These are phyloP conservation scores for Ceratobasidium sp. DNA, from an alignment of 1,284 basidiomycete species.

Conservation along the genomic window DNA sequence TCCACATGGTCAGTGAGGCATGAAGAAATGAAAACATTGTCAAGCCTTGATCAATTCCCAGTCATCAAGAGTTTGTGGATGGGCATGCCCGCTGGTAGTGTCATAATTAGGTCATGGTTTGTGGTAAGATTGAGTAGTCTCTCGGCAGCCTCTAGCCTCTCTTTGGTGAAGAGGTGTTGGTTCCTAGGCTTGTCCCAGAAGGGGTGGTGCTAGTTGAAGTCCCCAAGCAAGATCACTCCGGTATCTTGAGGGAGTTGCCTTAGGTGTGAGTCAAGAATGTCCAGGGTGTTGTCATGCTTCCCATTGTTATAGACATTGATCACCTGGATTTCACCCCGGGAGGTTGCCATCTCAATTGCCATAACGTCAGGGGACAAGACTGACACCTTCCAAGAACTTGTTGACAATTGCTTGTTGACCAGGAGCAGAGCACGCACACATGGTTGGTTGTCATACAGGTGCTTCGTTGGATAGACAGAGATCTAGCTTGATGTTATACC, in stretches of 20 bases:
- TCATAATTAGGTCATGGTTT: not conserved
- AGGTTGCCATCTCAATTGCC: not conserved
- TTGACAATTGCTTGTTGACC: constrained; percentile 13
- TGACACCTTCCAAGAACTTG: constrained; percentile 7
- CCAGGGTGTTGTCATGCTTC: not conserved
- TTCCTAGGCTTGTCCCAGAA: constrained; percentile 34
- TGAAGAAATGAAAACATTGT: constrained; percentile 9
- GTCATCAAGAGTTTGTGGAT: not conserved
- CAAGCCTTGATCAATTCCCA: constrained; percentile 5
- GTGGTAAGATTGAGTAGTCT: not conserved
- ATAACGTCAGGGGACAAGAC: constrained; percentile 10
- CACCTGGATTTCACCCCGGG: not conserved
- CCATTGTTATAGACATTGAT: constrained; percentile 31
- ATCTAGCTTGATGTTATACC: not conserved
- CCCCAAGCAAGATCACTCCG: constrained; percentile 13
- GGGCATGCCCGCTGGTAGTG: not conserved
- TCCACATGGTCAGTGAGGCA: not conserved
- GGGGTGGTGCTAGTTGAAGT: constrained; percentile 34
- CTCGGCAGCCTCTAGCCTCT: not conserved
- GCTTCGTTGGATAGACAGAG: constrained; percentile 12
- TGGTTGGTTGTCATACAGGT: not conserved
- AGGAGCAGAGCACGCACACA: not conserved
- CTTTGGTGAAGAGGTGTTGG: constrained; percentile 8
- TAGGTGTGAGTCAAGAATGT: not conserved
- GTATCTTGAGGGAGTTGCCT: not conserved